These are phyloP conservation scores for Angophora floribunda DNA, from an alignment of 345 rosid genomes.

Conservation along the genomic window DNA sequence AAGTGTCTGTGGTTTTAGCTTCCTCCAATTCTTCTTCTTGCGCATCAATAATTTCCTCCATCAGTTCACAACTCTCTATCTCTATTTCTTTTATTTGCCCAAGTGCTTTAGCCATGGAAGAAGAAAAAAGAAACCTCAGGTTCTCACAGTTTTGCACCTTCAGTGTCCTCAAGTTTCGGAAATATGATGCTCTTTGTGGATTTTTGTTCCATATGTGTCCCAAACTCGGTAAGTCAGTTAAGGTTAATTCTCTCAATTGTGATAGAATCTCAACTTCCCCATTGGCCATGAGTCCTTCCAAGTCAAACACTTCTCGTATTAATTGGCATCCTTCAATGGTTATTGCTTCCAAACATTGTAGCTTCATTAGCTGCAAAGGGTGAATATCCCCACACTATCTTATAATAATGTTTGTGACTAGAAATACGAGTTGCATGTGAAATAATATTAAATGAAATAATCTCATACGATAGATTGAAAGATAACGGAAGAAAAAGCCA, in stretches of 20 bases:
- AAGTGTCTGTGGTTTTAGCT: background rate
- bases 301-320: background rate
- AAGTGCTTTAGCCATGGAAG: background rate
- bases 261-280: background rate
- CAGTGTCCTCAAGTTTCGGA: background rate
- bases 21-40: background rate
- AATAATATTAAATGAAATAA: background rate
- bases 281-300: background rate
- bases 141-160: background rate
- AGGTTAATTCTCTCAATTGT: background rate
- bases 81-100: background rate
- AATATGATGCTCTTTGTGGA: background rate
- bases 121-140: background rate
- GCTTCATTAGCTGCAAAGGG: background rate
- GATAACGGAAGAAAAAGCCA: background rate
- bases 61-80: background rate
- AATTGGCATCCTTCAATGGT: background rate
- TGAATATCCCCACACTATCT: background rate
- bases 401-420: background rate
- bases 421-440: background rate
- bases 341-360: background rate
- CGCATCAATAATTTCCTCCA: background rate
- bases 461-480: background rate
- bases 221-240: background rate
- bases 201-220: background rate